Base-by-base conservation (phyloP, 495 filamentous ascomycete species). In the Tuber microsphaerosporum region DNA sequence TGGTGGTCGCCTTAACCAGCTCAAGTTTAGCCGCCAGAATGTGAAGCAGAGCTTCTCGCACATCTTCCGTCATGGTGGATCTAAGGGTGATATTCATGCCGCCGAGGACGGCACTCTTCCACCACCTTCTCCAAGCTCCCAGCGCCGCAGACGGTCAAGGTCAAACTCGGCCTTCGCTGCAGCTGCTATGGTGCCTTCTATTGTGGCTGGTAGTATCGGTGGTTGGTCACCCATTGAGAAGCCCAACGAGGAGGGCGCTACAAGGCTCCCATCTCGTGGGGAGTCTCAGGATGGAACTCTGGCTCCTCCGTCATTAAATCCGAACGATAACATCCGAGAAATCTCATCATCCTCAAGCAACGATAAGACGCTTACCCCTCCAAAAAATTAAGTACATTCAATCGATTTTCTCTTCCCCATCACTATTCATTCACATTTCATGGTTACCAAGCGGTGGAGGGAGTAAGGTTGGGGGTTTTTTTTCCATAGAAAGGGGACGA, bases 1-100 rank as follows among this genome's bases (percentile, higher is more conserved):
- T 39, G 96, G 95, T 76, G 96, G 96, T 43, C 93, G 95, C 74
- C 85, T 99, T 70, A 94, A 91, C 83, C 89, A 92, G 76, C 87
- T 98, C 77, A 92, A 90, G 80, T 96, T 97, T 84, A 90, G 90
- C 69, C 91, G 90, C 37, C 89, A 91, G n/a, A 72, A 75, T 42
- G 71, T 82, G 51, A 82, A 82, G 34, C 70, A 78, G 20, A 74
- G 74, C 69, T 71, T 81, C 34, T 79, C 73, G 22, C 82, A 74
- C 34, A 76, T 76, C 12, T 77, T 77, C 70, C 75, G 80, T 16
- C 51, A 45, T 73, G 81, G 81, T 26, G 75, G 51, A 71, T 42
- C 74, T 14, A 72, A 83, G 42, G 46, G 41, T 61, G 56, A 65
- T 17, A 75, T 78, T 37, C 73, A 75, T 22, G 61, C 78, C 72